These are phyloP conservation scores for Fusarium solani-melongenae DNA, from an alignment of 2,329 filamentous ascomycete genomes.

Conservation along the genomic window DNA sequence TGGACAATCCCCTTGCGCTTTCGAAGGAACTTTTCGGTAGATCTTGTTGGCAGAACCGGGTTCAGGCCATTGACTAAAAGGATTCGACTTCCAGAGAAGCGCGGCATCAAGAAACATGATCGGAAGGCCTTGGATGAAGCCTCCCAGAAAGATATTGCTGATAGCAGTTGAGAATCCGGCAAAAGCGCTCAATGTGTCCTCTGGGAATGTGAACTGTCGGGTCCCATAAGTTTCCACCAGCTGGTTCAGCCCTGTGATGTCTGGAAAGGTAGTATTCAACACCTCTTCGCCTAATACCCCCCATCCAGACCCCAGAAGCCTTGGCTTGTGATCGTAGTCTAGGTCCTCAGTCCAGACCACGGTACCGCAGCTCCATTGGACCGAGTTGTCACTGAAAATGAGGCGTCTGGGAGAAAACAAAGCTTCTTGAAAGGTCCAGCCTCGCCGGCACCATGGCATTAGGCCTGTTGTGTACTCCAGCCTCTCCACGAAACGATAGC, in stretches of 20 bases:
- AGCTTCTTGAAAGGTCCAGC: background rate
- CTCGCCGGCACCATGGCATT: background rate
- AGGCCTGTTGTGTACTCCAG: background rate
- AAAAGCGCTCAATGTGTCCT: background rate
- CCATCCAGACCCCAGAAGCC: background rate
- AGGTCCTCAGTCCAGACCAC: background rate
- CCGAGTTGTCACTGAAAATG: background rate
- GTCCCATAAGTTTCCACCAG: background rate
- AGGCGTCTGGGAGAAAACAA: background rate
- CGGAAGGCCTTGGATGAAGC: background rate
- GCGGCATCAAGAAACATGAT: background rate
- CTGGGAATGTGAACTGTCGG: background rate
- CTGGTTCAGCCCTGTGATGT: background rate
- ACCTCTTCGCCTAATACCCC: background rate
- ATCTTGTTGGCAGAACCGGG: background rate
- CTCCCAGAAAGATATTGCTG: background rate
- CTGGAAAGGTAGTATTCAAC: background rate
- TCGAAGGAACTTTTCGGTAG: background rate
- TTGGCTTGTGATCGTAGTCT: background rate
- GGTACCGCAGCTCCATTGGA: background rate
- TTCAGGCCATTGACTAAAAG: background rate
- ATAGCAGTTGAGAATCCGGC: background rate
- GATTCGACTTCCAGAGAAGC: background rate
- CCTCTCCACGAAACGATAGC: background rate
- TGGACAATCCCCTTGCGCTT: background rate